phyloP scores from a whole-genome alignment of 139 green algal genomes.

The Coelastrella sp. region DNA sequence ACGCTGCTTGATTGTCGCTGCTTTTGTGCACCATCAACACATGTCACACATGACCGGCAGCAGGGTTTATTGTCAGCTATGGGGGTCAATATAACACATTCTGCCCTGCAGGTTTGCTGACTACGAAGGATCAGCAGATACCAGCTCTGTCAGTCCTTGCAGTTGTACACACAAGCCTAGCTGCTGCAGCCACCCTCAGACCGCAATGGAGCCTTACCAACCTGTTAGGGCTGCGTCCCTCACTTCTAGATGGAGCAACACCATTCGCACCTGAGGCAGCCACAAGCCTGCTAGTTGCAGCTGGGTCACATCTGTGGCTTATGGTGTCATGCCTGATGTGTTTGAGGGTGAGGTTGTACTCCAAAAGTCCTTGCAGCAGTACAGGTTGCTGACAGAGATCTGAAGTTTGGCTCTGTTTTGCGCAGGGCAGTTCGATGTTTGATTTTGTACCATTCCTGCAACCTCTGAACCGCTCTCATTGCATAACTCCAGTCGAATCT shows the following conservation, averaged over 20 bases:
- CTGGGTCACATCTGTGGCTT: slow-evolving; percentile 22
- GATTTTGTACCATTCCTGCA: neutral
- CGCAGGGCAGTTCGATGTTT: neutral
- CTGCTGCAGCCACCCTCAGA: neutral
- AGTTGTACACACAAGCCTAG: neutral
- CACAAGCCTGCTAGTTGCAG: neutral
- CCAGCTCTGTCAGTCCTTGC: neutral
- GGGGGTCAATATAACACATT: neutral
- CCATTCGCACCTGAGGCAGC: no score
- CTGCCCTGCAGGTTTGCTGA: neutral
- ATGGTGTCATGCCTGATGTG: slow-evolving; percentile 20
- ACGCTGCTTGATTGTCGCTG: no score
- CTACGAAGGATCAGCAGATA: neutral
- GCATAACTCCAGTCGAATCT: no score
- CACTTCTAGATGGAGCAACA: no score
- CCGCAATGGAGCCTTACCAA: neutral
- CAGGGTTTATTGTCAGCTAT: no score
- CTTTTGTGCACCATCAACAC: no score
- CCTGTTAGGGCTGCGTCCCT: neutral
- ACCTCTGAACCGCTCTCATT: no score
- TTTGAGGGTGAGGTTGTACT: neutral
- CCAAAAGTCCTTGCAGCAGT: neutral
- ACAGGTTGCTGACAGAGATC: neutral
- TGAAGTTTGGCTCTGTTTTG: neutral
- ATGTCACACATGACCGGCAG: no score